Evolutionary conservation across 768 basidiomycete genomes (phyloP), one percentile per base, ranked within the genome.

Genomic region (Gymnopilus junonius): DNA sequence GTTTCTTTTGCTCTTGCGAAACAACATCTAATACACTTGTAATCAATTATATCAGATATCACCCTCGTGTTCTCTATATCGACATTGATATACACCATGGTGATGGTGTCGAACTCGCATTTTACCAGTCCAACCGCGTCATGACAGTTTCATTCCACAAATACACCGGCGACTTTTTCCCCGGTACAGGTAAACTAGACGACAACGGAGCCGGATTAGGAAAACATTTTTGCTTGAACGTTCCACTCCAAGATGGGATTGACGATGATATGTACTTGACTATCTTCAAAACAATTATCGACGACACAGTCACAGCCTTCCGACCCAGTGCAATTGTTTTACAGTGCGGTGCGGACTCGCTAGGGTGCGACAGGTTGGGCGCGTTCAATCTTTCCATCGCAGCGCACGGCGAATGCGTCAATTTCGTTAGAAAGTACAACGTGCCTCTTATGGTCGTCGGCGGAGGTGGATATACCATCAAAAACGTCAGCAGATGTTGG

Each of bases 61-160:
- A 95, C 68, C 91, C 97, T 7, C 89, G 97, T 17, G 97, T 99
- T 3, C 82, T 99, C 8, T 99, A 99, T 74, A 95, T 99, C 69
- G 97, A 99, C 78, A 99, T 99, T 66, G 97, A 99, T 72, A 98
- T 99, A 59, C 97, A 99, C 75, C 97, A 99, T 69, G 97, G 97
- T 8, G 97, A 99, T 70, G 97, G 97, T 23, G 97, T 99, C 2
- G 95, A 99, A 72, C 91, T 97, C 63, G 97, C 97, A 0, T 99
- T 99, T 76, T 99, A 97, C 77, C 91, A 97, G 68, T 92, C 94
- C 39, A 95, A 99, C 70, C 90, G 97, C n/a, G 97, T 99, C 65
- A 91, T 98, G 87, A 99, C 97, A 0, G 94, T 98, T 14, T 98
- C 97, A 0, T 99, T 99, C 78, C 97, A 99, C 82, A 99, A 99